phyloP scores from a whole-genome alignment of 257 asterid genomes.

The Solanum megistacrolobum region DNA sequence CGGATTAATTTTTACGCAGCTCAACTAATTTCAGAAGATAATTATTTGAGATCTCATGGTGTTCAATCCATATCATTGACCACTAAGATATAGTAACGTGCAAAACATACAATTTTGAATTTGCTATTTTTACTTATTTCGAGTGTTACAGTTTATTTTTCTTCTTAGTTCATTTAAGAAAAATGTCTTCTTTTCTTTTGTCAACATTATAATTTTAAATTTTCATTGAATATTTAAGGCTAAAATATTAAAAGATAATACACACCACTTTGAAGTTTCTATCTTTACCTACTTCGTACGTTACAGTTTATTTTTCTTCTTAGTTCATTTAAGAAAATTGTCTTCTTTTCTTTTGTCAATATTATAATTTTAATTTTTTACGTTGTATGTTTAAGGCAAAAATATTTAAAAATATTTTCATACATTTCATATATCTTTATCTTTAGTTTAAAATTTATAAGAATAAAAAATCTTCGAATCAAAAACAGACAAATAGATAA shows the following conservation, averaged over 20 bases:
- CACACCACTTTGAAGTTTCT: not conserved
- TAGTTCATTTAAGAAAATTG: not conserved
- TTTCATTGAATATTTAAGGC: not conserved
- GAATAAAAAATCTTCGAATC: no score
- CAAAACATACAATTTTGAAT: no score
- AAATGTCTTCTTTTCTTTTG: not conserved
- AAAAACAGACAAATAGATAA: no score
- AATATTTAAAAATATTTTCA: not conserved
- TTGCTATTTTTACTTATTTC: not conserved
- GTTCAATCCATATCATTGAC: not conserved
- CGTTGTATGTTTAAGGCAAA: not conserved
- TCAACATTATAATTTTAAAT: no score
- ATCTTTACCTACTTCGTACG: not conserved
- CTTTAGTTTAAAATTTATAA: no score
- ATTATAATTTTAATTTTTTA: no score
- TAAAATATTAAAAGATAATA: no score
- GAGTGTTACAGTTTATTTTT: not conserved
- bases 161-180: not conserved
- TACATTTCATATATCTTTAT: not conserved
- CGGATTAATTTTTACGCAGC: fast-evolving
- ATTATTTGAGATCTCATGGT: not conserved
- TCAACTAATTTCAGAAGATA: fast-evolving
- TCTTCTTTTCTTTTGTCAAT: not conserved
- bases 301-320: not conserved
- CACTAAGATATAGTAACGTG: not conserved